Evolutionary conservation across 441 rosid genomes (phyloP).

Genomic region (Adansonia gregorii): DNA sequence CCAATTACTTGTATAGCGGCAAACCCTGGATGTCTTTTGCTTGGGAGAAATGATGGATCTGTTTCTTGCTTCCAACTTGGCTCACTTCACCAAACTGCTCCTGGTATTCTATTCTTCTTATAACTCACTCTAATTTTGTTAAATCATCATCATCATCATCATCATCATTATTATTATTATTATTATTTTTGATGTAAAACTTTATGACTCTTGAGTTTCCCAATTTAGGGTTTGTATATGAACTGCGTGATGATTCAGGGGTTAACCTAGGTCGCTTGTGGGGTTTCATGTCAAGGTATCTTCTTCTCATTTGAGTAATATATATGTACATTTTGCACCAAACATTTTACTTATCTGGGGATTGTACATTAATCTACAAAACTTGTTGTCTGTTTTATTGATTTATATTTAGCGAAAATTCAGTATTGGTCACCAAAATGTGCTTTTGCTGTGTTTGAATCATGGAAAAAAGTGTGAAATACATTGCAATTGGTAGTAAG

Average conservation of each 20-base stretch:
- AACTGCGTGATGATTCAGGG: conserved; percentile 83
- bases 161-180: background rate
- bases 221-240: conserved; percentile 59
- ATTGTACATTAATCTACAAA: background rate
- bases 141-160: background rate
- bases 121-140: background rate
- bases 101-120: conserved; percentile 51
- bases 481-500: conserved; percentile 17
- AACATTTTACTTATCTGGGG: background rate
- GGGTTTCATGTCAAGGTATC: conserved; percentile 87
- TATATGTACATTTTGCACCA: background rate
- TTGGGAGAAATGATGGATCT: conserved; percentile 79
- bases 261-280: conserved; percentile 62
- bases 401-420: conserved; percentile 1
- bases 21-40: conserved; percentile 54
- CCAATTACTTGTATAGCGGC: conserved; percentile 64
- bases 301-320: conserved; percentile 12
- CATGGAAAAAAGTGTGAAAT: conserved; percentile 6
- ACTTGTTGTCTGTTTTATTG: background rate
- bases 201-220: conserved; percentile 21
- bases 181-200: background rate
- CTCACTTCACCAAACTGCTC: conserved; percentile 45
- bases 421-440: background rate
- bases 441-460: conserved; percentile 20
- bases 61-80: conserved; percentile 66